Evolutionary conservation across 2,329 filamentous ascomycete species (phyloP), one percentile per base, ranked within the genome.

Genomic region (Stachybotrys chlorohalonatus): DNA sequence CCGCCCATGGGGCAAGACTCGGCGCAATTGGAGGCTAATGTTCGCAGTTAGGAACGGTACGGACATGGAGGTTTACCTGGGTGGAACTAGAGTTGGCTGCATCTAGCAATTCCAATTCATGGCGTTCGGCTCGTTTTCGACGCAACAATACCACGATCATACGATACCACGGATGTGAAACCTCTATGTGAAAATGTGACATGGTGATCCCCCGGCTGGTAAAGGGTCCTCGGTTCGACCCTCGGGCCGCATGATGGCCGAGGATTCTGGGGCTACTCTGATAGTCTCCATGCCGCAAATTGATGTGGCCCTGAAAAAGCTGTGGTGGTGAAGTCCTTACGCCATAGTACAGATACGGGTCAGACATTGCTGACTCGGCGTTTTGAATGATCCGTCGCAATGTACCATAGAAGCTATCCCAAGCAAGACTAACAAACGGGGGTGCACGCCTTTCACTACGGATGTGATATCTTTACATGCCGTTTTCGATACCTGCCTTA

Each of bases 331-430:
- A 70, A 83, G 80, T 67, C 63, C 63, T 70, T 71, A 24, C 75
- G 73, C 72, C 73, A 79, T 74, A 75, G 81, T 81, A 84, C 81
- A 84, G 81, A 84, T 84, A 84, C 81, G 79, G 80, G 81, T 75
- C 79, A 75, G 63, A 84, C 78, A 84, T 75, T 55, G 51, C 55
- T 47, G 15, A 47, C 36, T 42, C 4, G 24, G 24, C 24, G 24
- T 24, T 24, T 24, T 4, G 24, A 24, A 24, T 24, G 24, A 24
- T 24, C 2, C 4, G 24, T 24, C 24, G 24, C 24, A 24, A 24
- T 24, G 24, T 2, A 24, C 24, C 24, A 24, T 24, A 24, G 24
- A 24, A 4, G 4, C 4, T 24, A 24, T 24, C 24, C 24, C 4
- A 24, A 24, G 4, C 24, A 24, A 24, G 24, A 24, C 24, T 24